Base-by-base conservation (phyloP, 257 asterid species). In the Orobanche coerulescens region DNA sequence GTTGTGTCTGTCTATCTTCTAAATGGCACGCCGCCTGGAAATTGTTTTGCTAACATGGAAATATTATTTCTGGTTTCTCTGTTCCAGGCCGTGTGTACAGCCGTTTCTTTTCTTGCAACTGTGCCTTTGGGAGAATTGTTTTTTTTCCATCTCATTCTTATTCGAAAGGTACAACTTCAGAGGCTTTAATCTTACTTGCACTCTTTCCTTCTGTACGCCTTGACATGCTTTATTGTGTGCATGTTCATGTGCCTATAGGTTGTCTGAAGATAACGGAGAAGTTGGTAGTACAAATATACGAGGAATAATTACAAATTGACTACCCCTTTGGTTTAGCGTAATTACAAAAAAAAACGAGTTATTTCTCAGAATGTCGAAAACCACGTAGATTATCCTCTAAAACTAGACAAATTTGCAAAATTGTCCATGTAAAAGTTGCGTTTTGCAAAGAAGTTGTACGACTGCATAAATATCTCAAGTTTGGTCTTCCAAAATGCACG, bases 141-240 rank as follows among this genome's bases (percentile, higher is more conserved):
- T 81, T 92, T 88, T 78, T 92, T 92, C 86, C 98, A 92, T 67
- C 72, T 92, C 64, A 84, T 92, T 70, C 89, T 92, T 51, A 92
- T 92, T 64, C 86, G 88, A 54, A 92, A 92, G 98, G 98, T 88
- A 44, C 24, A 62, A 36, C 16, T 14, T 54, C 43, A n/a, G 19
- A 15, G 3, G 23, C 25, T 28, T 31, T 19, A 7, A 61, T 31
- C 62, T 61, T 42, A 31, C 22, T 33, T 12, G 4, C 28, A 25
- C 23, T 44, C 28, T 42, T 23, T 55, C 15, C 16, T 11, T 51
- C 16, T 9, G 53, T 40, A 34, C 26, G 25, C 13, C 15, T 47
- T 56, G 12, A 19, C 61, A 25, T 49, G 28, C 51, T 37, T 11
- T n/a, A n/a, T 16, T 42, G 24, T 54, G 26, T 53, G 52, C 14